Evolutionary conservation across 768 basidiomycete genomes (phyloP), one percentile per base, ranked within the genome.

Genomic region (Lentinula detonsa): DNA sequence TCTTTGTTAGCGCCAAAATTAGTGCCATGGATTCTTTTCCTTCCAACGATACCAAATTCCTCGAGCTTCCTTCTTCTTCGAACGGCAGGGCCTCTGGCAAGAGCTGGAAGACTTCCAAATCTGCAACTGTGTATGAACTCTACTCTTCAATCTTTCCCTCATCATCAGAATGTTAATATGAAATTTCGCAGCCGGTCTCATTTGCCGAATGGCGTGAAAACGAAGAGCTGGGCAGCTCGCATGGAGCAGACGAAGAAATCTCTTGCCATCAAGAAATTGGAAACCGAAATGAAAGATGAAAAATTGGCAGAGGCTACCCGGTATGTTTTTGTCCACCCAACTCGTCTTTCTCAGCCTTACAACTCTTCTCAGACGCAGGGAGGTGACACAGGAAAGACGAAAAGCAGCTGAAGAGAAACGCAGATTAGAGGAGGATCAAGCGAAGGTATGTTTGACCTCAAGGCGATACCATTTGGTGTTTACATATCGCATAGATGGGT

Each of bases 201-300:
- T 69, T 78, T 88, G 11, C 84, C 83, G 42, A 71, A 76, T 10
- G 87, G 83, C 61, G 77, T 87, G 57, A 90, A 85, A 71, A 80
- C 87, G 2, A 87, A 79, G 71, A 76, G 67, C 45, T 92, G 87
- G 85, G 78, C 84, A 59, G 80, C 83, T 37, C 79, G 91, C 40
- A 90, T 91, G 82, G 77, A 82, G 62, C 84, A 85, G 68, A 83
- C 84, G 28, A 83, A 82, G 69, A 83, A 82, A 66, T 82, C 82
- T 18, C 76, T 77, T 42, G 88, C 91, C 18, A 80, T 89, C 63
- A 93, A 90, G 72, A 86, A 87, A 69, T 76, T 93, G 34, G 78
- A 91, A 71, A 67, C 71, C 9, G 91, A 91, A 64, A 79, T 93
- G 64, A 88, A 83, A 69, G 85, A 88, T 50, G 91, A 93, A 71